Conservation (phyloP, 78 protist genomes). For the Speleostelium caveatum region DNA sequence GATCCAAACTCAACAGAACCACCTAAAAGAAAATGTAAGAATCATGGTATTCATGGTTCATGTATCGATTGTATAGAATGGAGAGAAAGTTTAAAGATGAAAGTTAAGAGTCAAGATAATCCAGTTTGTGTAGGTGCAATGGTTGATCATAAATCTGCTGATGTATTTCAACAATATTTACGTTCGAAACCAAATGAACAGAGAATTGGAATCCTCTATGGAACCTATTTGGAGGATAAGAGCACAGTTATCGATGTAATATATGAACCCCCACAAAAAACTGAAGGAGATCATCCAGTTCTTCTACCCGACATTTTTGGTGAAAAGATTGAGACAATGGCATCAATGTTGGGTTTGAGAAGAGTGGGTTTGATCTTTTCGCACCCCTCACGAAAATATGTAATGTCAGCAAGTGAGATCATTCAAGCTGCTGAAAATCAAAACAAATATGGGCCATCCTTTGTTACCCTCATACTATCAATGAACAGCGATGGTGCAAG, state of each 20-base stretch:
- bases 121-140: conserved; percentile 58
- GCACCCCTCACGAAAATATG: conserved; percentile 65
- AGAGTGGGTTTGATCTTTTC: conserved; percentile 78
- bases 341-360: conserved; percentile 58
- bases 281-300: background rate
- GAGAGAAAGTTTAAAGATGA: conserved; percentile 76
- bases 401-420: conserved; percentile 56
- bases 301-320: background rate
- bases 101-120: conserved; percentile 55
- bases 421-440: conserved; percentile 46
- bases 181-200: conserved; percentile 31
- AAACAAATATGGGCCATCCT: conserved; percentile 43
- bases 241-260: conserved; percentile 28
- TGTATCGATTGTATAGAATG: conserved; percentile 76
- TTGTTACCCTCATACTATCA: conserved; percentile 44
- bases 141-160: conserved; percentile 23
- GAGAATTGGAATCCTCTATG: conserved; percentile 55
- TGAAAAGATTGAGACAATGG: conserved; percentile 52
- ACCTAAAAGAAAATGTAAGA: conserved; percentile 68
- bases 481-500: conserved; percentile 51
- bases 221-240: conserved; percentile 42
- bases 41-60: conserved; percentile 62
- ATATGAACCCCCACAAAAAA: conserved; percentile 73
- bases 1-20: conserved; percentile 48
- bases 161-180: conserved; percentile 61